phyloP scores from a whole-genome alignment of 805 yeast species.

The Lipomyces yamanashiensis region DNA sequence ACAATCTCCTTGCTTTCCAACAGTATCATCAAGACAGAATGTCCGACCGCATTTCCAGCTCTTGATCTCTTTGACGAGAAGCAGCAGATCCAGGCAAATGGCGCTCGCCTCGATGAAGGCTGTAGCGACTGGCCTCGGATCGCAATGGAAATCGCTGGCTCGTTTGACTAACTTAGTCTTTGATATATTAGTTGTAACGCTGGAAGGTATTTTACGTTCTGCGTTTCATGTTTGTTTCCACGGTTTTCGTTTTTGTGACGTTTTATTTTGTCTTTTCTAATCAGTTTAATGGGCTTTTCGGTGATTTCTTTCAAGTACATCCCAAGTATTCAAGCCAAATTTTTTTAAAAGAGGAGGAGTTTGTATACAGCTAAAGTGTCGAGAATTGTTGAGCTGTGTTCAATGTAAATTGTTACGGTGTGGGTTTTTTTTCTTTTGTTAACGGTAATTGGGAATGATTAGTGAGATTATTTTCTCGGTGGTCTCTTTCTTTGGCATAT shows the following conservation, averaged over 20 bases:
- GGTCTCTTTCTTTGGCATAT: too few relatives aligned
- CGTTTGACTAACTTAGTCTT: slow-evolving; percentile 5
- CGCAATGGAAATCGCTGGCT: slow-evolving; percentile 22
- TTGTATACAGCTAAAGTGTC: too few relatives aligned
- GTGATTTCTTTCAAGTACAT: too few relatives aligned
- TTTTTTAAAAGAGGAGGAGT: too few relatives aligned
- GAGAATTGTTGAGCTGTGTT: too few relatives aligned
- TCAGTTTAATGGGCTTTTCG: too few relatives aligned
- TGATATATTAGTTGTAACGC: background rate
- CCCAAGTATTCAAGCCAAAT: too few relatives aligned
- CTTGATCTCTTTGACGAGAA: slow-evolving; percentile 21
- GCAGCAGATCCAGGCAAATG: slow-evolving; percentile 33
- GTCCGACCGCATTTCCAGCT: slow-evolving; percentile 24
- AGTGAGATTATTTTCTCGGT: too few relatives aligned
- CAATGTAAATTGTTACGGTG: too few relatives aligned
- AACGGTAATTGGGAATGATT: too few relatives aligned
- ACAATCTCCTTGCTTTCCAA: background rate
- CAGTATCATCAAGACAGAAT: slow-evolving; percentile 9
- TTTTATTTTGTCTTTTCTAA: background rate
- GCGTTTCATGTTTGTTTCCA: background rate
- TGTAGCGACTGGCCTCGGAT: slow-evolving; percentile 35
- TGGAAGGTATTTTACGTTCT: background rate
- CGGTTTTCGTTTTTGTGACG: background rate
- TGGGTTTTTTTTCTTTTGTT: too few relatives aligned
- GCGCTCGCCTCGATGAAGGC: slow-evolving; percentile 34